Evolutionary conservation across 768 basidiomycete species (phyloP).

Genomic region (Leccinum fibrillosum): DNA sequence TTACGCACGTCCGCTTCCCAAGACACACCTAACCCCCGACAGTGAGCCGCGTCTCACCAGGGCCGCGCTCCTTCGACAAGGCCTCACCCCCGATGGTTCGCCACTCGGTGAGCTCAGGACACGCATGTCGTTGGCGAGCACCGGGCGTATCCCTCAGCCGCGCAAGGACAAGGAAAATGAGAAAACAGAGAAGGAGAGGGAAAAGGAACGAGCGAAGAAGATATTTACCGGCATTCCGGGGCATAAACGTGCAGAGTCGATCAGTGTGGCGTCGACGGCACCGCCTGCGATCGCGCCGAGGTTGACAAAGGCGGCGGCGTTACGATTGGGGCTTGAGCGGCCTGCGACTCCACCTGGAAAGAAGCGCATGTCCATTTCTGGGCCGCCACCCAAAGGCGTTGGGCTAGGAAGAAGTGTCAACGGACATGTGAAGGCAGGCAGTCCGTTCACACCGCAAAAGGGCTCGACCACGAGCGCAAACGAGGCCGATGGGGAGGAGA

Average conservation of each 20-base stretch:
- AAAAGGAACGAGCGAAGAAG: conserved; percentile 58
- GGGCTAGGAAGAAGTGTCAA: conserved; percentile 1
- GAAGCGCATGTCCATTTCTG: conserved; percentile 35
- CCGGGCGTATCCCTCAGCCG: conserved; percentile 27
- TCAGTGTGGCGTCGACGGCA: conserved; percentile 71
- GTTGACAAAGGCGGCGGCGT: conserved; percentile 72
- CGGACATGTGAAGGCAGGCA: conserved; percentile 2
- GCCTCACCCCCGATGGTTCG: conserved; percentile 41
- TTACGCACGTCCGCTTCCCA: conserved; percentile 65
- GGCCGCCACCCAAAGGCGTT: conserved; percentile 9
- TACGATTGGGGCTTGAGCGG: conserved; percentile 55
- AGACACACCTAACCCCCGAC: conserved; percentile 57
- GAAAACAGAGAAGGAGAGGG: conserved; percentile 48
- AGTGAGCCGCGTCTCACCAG: conserved; percentile 77
- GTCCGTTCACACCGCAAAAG: conserved; percentile 12
- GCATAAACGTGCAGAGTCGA: conserved; percentile 68
- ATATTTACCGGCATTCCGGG: conserved; percentile 80
- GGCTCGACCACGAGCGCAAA: conserved; percentile 17
- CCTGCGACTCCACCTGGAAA: conserved; percentile 38
- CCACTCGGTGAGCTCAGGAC: conserved; percentile 18
- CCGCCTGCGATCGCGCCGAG: conserved; percentile 69
- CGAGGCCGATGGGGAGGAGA: conserved; percentile 29
- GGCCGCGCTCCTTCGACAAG: conserved; percentile 71
- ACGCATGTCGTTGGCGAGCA: conserved; percentile 34
- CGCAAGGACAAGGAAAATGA: conserved; percentile 28